Evolutionary conservation across 202 grass and related monocot genomes (phyloP).

Genomic region (Brachypodium distachyon): DNA sequence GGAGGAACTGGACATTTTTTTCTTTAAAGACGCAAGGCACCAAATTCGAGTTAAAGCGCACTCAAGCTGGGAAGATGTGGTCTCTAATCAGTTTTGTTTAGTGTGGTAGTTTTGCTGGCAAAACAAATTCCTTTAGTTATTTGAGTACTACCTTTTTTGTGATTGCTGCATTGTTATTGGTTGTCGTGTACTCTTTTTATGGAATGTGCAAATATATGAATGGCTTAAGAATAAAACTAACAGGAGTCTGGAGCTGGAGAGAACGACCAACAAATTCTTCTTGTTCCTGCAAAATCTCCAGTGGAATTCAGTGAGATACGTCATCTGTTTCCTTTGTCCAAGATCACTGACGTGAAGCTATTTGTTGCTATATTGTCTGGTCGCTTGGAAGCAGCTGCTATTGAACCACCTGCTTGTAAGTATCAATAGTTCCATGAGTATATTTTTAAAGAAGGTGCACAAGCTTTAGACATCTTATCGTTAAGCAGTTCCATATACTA

Average conservation of each 20-base stretch:
- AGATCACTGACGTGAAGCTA: conserved; percentile 76
- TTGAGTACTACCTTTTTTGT: not conserved
- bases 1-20: not conserved
- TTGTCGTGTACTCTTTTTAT: not conserved
- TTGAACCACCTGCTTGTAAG: conserved; percentile 92
- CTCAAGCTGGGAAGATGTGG: not conserved
- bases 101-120: not conserved
- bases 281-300: conserved; percentile 63
- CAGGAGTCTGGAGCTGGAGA: conserved; percentile 65
- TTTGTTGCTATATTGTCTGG: conserved; percentile 72
- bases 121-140: not conserved
- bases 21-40: not conserved
- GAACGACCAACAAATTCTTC: conserved; percentile 61
- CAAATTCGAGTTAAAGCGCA: not conserved
- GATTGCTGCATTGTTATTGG: not conserved
- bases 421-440: not conserved
- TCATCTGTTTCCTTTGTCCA: conserved; percentile 56
- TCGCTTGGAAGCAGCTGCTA: conserved; percentile 54
- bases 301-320: conserved; percentile 64
- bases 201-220: not conserved
- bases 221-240: conserved; percentile 24
- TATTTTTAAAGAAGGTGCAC: not conserved
- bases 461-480: not conserved
- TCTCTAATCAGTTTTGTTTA: not conserved
- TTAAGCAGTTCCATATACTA: not conserved